Evolutionary conservation across 345 rosid genomes (phyloP).

Genomic region (Hibiscus trionum): DNA sequence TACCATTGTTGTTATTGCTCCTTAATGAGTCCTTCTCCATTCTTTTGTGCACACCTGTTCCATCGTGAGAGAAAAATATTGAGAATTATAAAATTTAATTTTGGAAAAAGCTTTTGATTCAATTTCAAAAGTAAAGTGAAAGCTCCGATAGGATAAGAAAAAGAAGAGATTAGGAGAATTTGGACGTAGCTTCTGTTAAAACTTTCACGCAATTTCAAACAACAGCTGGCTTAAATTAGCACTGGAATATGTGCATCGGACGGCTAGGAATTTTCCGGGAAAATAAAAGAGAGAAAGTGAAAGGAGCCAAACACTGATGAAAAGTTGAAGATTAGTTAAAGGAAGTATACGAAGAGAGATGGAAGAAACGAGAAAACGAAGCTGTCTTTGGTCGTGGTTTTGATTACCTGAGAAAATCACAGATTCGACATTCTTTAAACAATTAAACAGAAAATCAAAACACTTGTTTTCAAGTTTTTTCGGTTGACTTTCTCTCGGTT

Average conservation of each 20-base stretch:
- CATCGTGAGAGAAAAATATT: constrained; percentile 2
- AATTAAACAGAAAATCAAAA: background rate
- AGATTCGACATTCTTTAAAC: background rate
- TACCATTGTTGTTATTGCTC: constrained; percentile 19
- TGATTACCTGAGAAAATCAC: background rate
- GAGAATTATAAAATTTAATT: background rate
- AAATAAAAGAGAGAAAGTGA: no score
- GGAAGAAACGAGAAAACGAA: background rate
- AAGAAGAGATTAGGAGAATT: background rate
- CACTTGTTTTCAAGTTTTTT: background rate
- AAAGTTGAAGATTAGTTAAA: background rate
- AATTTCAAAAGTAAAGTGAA: background rate
- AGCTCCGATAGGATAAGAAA: background rate
- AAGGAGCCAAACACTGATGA: background rate
- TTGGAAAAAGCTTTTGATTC: background rate
- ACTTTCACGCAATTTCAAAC: constrained; percentile 3
- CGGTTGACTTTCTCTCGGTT: background rate
- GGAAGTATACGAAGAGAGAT: background rate
- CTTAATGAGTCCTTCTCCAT: constrained; percentile 47
- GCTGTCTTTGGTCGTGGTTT: background rate
- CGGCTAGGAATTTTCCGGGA: background rate
- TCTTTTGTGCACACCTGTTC: constrained; percentile 21
- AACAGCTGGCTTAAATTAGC: background rate
- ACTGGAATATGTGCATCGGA: constrained; percentile 1
- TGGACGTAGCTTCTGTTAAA: background rate